phyloP scores from a whole-genome alignment of 805 yeast species.

The Tetrapisispora fleetii region DNA sequence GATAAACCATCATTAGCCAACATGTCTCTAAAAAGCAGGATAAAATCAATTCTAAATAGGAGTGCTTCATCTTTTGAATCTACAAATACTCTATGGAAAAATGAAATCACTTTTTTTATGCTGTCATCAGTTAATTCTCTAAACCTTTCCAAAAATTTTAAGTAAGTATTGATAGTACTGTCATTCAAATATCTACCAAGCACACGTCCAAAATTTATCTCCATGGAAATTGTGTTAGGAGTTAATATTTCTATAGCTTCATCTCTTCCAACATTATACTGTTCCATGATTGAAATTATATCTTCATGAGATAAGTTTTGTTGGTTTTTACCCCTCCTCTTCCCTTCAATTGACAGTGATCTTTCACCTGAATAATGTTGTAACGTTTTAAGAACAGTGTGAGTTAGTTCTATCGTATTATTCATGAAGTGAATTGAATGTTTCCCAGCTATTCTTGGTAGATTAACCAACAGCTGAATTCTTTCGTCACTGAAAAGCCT shows the following conservation, averaged over 20 bases:
- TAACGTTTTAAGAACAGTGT: slow-evolving; percentile 54
- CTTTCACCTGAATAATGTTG: slow-evolving; percentile 47
- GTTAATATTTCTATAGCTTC: slow-evolving; percentile 24
- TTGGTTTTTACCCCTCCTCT: slow-evolving; percentile 29
- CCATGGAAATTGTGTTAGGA: slow-evolving; percentile 7
- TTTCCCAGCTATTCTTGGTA: slow-evolving; percentile 56
- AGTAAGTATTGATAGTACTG: slow-evolving; percentile 53
- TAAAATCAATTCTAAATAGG: slow-evolving; percentile 64
- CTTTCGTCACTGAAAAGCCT: slow-evolving; percentile 59
- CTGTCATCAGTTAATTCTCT: slow-evolving; percentile 51
- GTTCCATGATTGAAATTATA: slow-evolving; percentile 31
- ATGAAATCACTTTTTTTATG: slow-evolving; percentile 55
- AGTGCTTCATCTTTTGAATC: slow-evolving; percentile 48
- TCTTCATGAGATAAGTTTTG: slow-evolving; percentile 20
- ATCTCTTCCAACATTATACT: slow-evolving; percentile 23
- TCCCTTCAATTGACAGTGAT: slow-evolving; percentile 38
- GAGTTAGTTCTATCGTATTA: slow-evolving; percentile 54
- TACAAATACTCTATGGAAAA: slow-evolving; percentile 61
- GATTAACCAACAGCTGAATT: slow-evolving; percentile 42
- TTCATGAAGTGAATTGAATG: slow-evolving; percentile 54
- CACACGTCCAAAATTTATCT: slow-evolving; percentile 18
- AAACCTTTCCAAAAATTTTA: slow-evolving; percentile 49
- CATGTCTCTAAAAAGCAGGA: slow-evolving; percentile 46
- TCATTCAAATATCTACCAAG: slow-evolving; percentile 32
- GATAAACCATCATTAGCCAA: slow-evolving; percentile 44